Evolutionary conservation across 106 monocot genomes (phyloP), one percentile per base, ranked within the genome.

Genomic region (Dendrobium catenatum): DNA sequence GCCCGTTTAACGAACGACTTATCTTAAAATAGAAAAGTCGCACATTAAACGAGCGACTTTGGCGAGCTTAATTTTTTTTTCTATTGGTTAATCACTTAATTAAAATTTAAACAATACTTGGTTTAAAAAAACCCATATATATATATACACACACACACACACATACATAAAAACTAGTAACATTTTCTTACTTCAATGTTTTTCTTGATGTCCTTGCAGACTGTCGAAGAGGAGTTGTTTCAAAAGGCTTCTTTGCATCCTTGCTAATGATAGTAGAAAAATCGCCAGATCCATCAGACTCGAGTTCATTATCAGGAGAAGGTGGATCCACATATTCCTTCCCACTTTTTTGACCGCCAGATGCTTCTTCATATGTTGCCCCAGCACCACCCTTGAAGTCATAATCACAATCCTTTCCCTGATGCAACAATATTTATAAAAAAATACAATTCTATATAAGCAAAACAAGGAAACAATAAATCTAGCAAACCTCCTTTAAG

Each of bases 321-420:
- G 85, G 78, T 47, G 80, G 85, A 61, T 87, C 86, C 47, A 70
- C 42, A 40, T 68, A 43, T 83, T 91, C 92, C 75, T 88, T 91
- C 61, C 3, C 55, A 68, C 72, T 80, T 55, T 82, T 89, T 40
- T 78, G 87, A 61, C 66, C 48, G 68, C 58, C 44, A 5, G 80
- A 66, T 47, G 80, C 72, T 78, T 88, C 86, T 51, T 82, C 90
- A 88, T 18, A 26, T 76, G 86, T 48, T 66, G 83, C 86, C 77
- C 97, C 92, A 68, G 91, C 97, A 20, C 97, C 97, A 78, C 94
- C 94, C 88, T 89, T 92, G 77, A 97, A 97, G 76, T 97, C 97
- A 85, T 46, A 83, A 6, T 91, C 97, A 68, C 76, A 76, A 46
- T 77, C 48, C 49, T 81, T 89, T 6, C 68, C 84, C 94, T 94